phyloP scores from a whole-genome alignment of 768 basidiomycete genomes.

The Albatrellus ellisii region DNA sequence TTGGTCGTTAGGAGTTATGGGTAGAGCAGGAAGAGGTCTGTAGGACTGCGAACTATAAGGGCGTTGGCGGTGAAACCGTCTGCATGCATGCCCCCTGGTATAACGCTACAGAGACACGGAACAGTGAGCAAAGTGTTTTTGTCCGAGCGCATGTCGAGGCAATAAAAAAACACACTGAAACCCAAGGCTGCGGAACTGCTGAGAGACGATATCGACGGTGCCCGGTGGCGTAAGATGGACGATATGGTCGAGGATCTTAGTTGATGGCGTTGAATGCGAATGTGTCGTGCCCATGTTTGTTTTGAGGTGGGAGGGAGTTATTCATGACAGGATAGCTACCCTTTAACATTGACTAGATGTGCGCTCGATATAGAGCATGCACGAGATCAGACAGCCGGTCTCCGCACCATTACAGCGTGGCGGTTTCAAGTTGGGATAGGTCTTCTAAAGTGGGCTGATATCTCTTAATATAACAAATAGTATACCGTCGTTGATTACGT shows the following conservation, averaged over 20 bases:
- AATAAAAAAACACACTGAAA: slow-evolving; percentile 37
- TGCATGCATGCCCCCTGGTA: slow-evolving; percentile 52
- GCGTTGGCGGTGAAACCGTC: slow-evolving; percentile 52
- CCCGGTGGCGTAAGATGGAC: slow-evolving; percentile 61
- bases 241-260: slow-evolving; percentile 49
- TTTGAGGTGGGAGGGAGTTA: too few species aligned
- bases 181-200: slow-evolving; percentile 45
- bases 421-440: too few species aligned
- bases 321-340: too few species aligned
- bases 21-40: not conserved
- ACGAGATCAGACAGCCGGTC: too few species aligned
- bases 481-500: too few species aligned
- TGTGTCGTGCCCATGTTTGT: too few species aligned
- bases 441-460: too few species aligned
- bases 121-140: not conserved
- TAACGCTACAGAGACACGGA: slow-evolving; percentile 32
- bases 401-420: too few species aligned
- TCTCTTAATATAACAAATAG: too few species aligned
- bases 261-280: slow-evolving; percentile 18
- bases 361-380: too few species aligned
- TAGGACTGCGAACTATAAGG: slow-evolving; percentile 32
- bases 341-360: too few species aligned
- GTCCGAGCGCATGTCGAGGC: not conserved
- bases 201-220: slow-evolving; percentile 32
- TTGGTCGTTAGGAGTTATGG: not conserved